These are phyloP conservation scores for Gloeopeniophorella convolvens DNA, from an alignment of 768 basidiomycete genomes.

Conservation along the genomic window DNA sequence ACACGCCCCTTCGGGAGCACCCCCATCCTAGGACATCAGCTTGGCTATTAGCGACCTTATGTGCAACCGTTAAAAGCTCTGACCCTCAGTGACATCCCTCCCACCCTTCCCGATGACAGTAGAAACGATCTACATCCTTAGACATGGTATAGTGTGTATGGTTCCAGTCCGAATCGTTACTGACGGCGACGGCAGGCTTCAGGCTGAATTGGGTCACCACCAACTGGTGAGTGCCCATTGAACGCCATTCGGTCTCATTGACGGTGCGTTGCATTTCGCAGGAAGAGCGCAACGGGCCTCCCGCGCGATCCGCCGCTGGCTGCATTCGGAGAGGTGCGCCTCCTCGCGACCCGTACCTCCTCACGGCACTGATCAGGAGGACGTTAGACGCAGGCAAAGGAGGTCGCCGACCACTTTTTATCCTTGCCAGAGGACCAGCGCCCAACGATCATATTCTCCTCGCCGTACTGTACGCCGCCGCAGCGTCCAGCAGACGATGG, in stretches of 20 bases:
- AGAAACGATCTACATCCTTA: conserved; percentile 60
- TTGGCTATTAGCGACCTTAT: too few species aligned
- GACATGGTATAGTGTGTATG: conserved; percentile 46
- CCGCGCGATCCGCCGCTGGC: conserved; percentile 70
- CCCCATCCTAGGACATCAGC: too few species aligned
- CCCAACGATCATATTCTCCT: conserved; percentile 78
- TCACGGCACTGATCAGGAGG: neutral
- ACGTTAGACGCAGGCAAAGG: conserved; percentile 59
- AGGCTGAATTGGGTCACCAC: conserved; percentile 66
- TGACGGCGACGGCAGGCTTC: conserved; percentile 46
- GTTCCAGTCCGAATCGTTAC: neutral
- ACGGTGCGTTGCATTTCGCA: conserved; percentile 23
- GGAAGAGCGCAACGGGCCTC: conserved; percentile 60
- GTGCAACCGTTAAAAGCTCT: too few species aligned
- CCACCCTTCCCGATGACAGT: conserved; percentile 37
- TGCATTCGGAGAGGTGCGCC: conserved; percentile 56
- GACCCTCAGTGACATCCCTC: too few species aligned
- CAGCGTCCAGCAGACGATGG: neutral
- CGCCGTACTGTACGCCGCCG: conserved; percentile 63
- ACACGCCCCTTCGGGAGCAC: too few species aligned
- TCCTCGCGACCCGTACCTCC: neutral
- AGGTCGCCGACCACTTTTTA: conserved; percentile 58
- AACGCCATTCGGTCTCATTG: neutral
- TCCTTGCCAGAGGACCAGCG: conserved; percentile 57
- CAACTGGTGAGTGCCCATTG: conserved; percentile 45